Conservation (phyloP, 2,329 filamentous ascomycete genomes). For the Xylogone sp. region DNA sequence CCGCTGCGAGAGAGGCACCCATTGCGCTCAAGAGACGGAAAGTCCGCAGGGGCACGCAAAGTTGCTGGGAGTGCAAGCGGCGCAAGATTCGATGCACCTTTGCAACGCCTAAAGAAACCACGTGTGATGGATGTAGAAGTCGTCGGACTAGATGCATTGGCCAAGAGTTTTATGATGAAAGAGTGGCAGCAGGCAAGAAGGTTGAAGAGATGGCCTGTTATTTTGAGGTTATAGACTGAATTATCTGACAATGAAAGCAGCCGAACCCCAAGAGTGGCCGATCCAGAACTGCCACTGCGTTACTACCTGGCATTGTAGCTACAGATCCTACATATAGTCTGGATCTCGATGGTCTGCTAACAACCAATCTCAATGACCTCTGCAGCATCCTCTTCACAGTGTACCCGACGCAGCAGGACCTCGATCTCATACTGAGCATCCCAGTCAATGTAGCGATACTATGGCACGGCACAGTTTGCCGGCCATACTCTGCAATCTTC, state of each 20-base stretch:
- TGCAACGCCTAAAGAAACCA: constrained; percentile 20
- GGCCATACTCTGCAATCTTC: constrained; percentile 23
- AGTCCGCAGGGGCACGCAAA: constrained; percentile 48
- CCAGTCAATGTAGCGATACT: constrained; percentile 26
- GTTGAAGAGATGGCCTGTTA: constrained; percentile 39
- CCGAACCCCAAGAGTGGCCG: too few relatives aligned
- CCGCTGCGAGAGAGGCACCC: too few relatives aligned
- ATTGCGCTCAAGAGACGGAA: constrained; percentile 36
- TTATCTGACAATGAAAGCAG: not conserved
- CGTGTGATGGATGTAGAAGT: constrained; percentile 40
- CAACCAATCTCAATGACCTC: not conserved
- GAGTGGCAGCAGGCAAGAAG: not conserved
- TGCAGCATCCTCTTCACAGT: not conserved
- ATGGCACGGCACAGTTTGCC: constrained; percentile 34
- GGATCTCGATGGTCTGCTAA: not conserved
- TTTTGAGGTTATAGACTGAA: constrained; percentile 40
- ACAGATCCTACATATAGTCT: too few relatives aligned
- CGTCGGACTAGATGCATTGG: constrained; percentile 41
- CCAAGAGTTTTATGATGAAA: constrained; percentile 37
- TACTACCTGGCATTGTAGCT: not conserved
- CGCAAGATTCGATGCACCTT: constrained; percentile 48
- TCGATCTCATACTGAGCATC: constrained; percentile 12
- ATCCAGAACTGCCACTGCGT: too few relatives aligned
- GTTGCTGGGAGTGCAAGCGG: constrained; percentile 54
- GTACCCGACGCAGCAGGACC: not conserved